Base-by-base conservation (phyloP, 768 basidiomycete species). In the Lentinula raphanica region DNA sequence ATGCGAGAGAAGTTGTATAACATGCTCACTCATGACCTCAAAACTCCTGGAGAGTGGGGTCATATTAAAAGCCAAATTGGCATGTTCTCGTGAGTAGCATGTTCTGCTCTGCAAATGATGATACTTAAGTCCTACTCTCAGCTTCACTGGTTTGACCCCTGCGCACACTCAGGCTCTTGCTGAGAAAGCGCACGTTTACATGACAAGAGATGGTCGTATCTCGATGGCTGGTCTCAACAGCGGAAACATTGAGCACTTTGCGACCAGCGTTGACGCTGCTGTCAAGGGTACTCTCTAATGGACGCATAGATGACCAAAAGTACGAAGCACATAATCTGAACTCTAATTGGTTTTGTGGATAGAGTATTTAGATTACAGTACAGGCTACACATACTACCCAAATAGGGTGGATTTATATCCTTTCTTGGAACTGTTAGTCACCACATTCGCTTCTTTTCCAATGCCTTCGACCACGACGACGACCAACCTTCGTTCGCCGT, bases 51-150 rank as follows among this genome's bases (percentile, higher is more conserved):
- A 6, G 84, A 89, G 59, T 98, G 97, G 97, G 80, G 82, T 8
- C 96, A 98, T 72, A 92, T 98, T 73, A 92, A 91, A 74, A 86
- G 85, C 68, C 94, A 98, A 70, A 95, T 94, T 61, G 96, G 96
- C 71, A 96, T 98, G 94, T 95, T 95, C 80, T 93, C 92, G 94
- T 94, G 70, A 60, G 44, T 53, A 39, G n/a, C n/a, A n/a, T n/a
- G n/a, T 9, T 25, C 50, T 9, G 15, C 50, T 39, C 23, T 6
- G 15, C 23, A 21, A 25, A 39, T 53, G 19, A 11, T 56, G 25
- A 21, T 27, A 15, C 2, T 15, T 38, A n/a, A n/a, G n/a, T n/a
- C n/a, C n/a, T n/a, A 36, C 21, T 11, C 49, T 23, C 65, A 90
- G 91, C 73, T 95, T 92, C 77, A 96, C 93, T 46, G 94, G 94